Evolutionary conservation across 495 filamentous ascomycete genomes (phyloP).

Genomic region (Lasiosphaeris hirsuta): DNA sequence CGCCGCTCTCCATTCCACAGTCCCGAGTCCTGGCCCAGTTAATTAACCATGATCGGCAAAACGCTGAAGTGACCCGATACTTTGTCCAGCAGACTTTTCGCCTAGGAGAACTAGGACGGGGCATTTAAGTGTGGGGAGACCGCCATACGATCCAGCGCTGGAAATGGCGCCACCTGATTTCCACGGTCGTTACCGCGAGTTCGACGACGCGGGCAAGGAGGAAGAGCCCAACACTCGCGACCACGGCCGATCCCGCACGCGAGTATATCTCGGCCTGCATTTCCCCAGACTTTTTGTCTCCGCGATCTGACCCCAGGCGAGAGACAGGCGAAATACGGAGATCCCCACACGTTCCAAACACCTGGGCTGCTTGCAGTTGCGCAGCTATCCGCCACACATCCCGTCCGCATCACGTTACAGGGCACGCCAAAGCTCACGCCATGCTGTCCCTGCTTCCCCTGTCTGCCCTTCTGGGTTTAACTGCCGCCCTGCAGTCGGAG

Average conservation of each 20-base stretch:
- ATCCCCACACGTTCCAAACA: constrained; percentile 6
- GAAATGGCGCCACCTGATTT: constrained; percentile 20
- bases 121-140: constrained; percentile 27
- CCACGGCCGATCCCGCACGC: constrained; percentile 9
- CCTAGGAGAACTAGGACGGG: not conserved
- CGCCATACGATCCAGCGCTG: constrained; percentile 22
- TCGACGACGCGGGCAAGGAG: constrained; percentile 12
- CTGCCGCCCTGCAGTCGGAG: constrained; percentile 18
- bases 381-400: constrained; percentile 3
- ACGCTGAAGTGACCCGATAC: constrained; percentile 23
- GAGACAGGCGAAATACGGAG: constrained; percentile 16
- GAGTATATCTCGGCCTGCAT: constrained; percentile 28
- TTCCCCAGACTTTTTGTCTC: constrained; percentile 29
- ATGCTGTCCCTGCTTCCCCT: constrained; percentile 19
- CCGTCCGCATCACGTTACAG: constrained; percentile 17
- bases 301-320: constrained; percentile 18
- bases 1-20: not conserved
- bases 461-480: constrained; percentile 24
- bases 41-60: constrained; percentile 29
- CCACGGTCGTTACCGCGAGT: constrained; percentile 11
- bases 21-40: constrained; percentile 5
- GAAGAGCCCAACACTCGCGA: constrained; percentile 9
- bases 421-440: not conserved
- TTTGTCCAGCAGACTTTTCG: constrained; percentile 15
- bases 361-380: not conserved